Base-by-base conservation (phyloP, 2,329 filamentous ascomycete genomes). In the Cladorrhinum sp. region DNA sequence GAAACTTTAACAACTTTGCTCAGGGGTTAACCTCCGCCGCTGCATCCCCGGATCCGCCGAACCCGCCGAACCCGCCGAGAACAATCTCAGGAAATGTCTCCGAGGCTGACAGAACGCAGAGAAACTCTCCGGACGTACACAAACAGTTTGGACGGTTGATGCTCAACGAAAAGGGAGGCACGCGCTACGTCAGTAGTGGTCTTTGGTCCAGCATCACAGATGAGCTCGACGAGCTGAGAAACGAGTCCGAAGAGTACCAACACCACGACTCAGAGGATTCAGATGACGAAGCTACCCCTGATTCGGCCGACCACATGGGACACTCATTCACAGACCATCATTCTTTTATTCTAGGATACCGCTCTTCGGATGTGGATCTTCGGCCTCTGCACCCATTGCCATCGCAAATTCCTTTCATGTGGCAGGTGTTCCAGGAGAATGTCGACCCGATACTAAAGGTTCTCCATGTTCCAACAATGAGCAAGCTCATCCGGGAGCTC, bases 121-220 rank as follows among this genome's bases (percentile, higher is more conserved):
- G 59, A 50, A 64, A 62, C 1, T 69, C 71, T 3, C 74, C 76
- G 2, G 75, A 77, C 20, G 71, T 76, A 1, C 77, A 81, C 68
- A 82, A 75, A 50, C 78, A 85, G 58, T 88, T 90, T 72, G 88
- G 89, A 2, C 79, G 88, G 29, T 73, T 93, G 56, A 87, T 92
- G 0, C 75, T 92, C 36, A 87, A 88, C 63, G 87, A 92, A 61
- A 80, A 81, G 58, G 87, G 86, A 41, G 85, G 84, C 61, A 86
- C 85, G 58, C 79, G 88, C 70, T 93, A 92, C 70, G 85, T 93
- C 66, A 91, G 88, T 75, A 90, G 85, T 71, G 87, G 84, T 6
- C 91, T 92, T 68, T 92, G 88, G 88, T 85, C 88, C 20, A 90
- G 84, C 63, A 79, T 93, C 55, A 90, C 87, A 62, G 89, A 91